Conservation (phyloP, 352 stramenopile species). For the Pythium dissimile region DNA sequence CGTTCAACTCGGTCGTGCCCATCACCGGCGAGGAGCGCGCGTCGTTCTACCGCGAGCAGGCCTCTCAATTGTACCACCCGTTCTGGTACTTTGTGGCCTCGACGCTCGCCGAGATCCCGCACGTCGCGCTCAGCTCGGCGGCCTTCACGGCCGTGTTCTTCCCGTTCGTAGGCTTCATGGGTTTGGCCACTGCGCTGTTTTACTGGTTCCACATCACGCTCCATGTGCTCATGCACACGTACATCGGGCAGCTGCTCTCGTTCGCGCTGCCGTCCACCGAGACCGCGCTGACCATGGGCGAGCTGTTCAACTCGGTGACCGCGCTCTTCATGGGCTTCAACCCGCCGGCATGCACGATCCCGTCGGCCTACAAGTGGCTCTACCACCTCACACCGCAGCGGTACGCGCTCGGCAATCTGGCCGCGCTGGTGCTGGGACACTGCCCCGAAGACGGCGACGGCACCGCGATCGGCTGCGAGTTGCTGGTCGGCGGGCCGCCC, state of each 20-base stretch:
- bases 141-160: conserved; percentile 31
- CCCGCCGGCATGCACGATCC: conserved; percentile 25
- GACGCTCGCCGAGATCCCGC: conserved; percentile 48
- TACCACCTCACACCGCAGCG: conserved; percentile 34
- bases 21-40: conserved; percentile 72
- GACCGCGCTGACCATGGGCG: conserved; percentile 23
- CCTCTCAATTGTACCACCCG: conserved; percentile 87
- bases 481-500: not conserved
- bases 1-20: conserved; percentile 57
- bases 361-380: conserved; percentile 27
- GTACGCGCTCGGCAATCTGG: conserved; percentile 16
- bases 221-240: conserved; percentile 27
- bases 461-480: conserved; percentile 10
- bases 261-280: conserved; percentile 24
- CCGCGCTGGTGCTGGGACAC: conserved; percentile 16
- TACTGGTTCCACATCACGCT: conserved; percentile 25
- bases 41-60: conserved; percentile 91
- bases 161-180: conserved; percentile 26
- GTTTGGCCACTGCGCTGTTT: conserved; percentile 11
- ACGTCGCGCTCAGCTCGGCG: conserved; percentile 13
- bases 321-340: conserved; percentile 40
- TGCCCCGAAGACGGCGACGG: conserved; percentile 1
- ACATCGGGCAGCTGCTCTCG: conserved; percentile 23
- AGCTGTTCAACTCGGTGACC: conserved; percentile 55
- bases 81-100: conserved; percentile 69